These are phyloP conservation scores for Zalaria obscura DNA, from an alignment of 2,329 filamentous ascomycete genomes.

Conservation along the genomic window DNA sequence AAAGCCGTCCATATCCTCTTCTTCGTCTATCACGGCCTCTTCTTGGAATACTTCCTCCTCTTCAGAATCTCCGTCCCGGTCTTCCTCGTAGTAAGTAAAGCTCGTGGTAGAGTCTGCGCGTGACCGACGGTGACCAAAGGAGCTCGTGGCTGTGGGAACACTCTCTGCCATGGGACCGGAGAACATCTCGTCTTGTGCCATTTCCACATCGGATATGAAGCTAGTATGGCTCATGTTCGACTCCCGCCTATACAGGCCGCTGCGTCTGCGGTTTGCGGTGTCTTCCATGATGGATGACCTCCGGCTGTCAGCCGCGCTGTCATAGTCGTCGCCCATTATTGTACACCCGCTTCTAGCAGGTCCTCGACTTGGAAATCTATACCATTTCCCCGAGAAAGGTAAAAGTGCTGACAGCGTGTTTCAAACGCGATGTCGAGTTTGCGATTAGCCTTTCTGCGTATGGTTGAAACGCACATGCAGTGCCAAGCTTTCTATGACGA, in stretches of 20 bases:
- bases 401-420: background rate
- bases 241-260: slow-evolving; percentile 42
- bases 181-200: slow-evolving; percentile 94
- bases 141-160: slow-evolving; percentile 84
- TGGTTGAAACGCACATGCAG: no score
- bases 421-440: background rate
- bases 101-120: slow-evolving; percentile 76
- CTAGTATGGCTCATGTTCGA: slow-evolving; percentile 63
- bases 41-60: slow-evolving; percentile 34
- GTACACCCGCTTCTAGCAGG: background rate
- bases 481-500: no score
- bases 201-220: slow-evolving; percentile 91
- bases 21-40: slow-evolving; percentile 26
- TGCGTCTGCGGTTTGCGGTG: slow-evolving; percentile 9
- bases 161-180: slow-evolving; percentile 89
- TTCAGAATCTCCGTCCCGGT: slow-evolving; percentile 23
- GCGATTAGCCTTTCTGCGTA: background rate
- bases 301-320: slow-evolving; percentile 2
- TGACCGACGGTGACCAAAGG: slow-evolving; percentile 70
- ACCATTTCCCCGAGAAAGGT: background rate
- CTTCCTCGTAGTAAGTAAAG: slow-evolving; percentile 77
- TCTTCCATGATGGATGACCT: slow-evolving; percentile 6
- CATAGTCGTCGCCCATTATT: slow-evolving; percentile 4
- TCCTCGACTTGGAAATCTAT: background rate
- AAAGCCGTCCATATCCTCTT: slow-evolving; percentile 22